Evolutionary conservation across 768 basidiomycete genomes (phyloP).

Genomic region (Auriscalpium microsporum): DNA sequence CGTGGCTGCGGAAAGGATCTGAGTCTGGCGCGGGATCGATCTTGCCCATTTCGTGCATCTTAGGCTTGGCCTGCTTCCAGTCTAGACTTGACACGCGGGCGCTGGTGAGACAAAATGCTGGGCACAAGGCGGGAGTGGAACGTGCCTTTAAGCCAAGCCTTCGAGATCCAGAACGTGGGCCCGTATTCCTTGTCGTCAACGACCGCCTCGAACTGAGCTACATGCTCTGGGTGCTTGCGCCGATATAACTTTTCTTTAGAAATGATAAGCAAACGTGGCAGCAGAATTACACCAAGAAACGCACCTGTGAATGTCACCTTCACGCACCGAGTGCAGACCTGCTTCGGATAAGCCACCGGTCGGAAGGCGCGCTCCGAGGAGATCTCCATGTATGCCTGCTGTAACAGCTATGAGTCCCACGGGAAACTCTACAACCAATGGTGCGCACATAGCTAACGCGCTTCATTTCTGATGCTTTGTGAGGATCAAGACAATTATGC

Average conservation of each 20-base stretch:
- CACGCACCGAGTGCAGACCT: slow-evolving; percentile 60
- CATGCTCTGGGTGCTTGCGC: slow-evolving; percentile 55
- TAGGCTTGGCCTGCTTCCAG: slow-evolving; percentile 65
- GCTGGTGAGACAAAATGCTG: not conserved
- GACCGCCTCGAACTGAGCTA: slow-evolving; percentile 49
- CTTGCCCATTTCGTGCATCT: slow-evolving; percentile 56
- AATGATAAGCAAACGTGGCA: not conserved
- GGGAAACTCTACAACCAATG: not conserved
- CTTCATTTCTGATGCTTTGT: slow-evolving; percentile 56
- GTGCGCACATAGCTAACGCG: slow-evolving; percentile 46
- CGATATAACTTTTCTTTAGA: slow-evolving; percentile 59
- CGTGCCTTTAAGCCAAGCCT: slow-evolving; percentile 68
- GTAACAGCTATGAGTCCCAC: slow-evolving; percentile 17
- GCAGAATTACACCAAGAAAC: slow-evolving; percentile 1
- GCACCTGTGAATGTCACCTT: slow-evolving; percentile 48
- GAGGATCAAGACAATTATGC: slow-evolving; percentile 57
- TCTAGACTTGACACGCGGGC: slow-evolving; percentile 32
- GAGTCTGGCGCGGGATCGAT: slow-evolving; percentile 64
- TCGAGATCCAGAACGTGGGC: slow-evolving; percentile 64
- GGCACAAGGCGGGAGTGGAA: not conserved
- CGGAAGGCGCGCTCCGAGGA: slow-evolving; percentile 24
- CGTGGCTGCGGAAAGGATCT: slow-evolving; percentile 45
- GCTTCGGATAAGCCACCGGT: slow-evolving; percentile 37
- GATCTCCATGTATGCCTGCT: too few species aligned
- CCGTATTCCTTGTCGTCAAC: slow-evolving; percentile 33